Evolutionary conservation across 2,329 filamentous ascomycete species (phyloP), one percentile per base, ranked within the genome.

Genomic region (Alternaria solani): DNA sequence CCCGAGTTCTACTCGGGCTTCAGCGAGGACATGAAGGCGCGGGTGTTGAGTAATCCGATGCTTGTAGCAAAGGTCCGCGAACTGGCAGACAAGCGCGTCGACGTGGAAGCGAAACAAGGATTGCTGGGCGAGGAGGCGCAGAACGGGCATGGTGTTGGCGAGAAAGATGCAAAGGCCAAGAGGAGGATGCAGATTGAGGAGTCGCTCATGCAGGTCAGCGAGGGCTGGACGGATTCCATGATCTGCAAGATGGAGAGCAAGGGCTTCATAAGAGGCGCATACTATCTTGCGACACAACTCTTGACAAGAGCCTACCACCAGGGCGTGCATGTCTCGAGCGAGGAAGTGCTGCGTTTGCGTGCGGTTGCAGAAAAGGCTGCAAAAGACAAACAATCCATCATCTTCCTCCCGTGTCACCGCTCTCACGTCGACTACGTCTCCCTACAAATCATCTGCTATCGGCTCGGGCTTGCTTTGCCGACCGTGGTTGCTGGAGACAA

Each of bases 171-270:
- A 56, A 73, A 63, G 52, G 86, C 90, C 70, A 83, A 84, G 51
- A 88, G 88, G 62, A 84, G 95, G 52, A 85, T 88, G 52, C 88
- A 91, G 69, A 87, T 98, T 57, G 89, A 93, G 73, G 83, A 84
- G 38, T 89, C 89, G 59, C 82, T 99, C 46, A 85, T 88, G 55
- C 89, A 97, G 73, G 89, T 97, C 5, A 91, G 92, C 4, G 92
- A 95, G 65, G 89, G 90, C 66, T 89, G 95, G 86, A 92, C 93
- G 25, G 93, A 97, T 74, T 88, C 90, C 64, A 98, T 99, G 95
- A 97, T 99, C 63, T 98, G 94, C 86, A 99, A 99, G 81, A 94
- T 98, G 85, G 95, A 99, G 79, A 96, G 91, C 83, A 96, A 94
- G 76, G 83, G 87, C 2, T 98, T 98, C 74, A 97, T 99, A 68